Base-by-base conservation (phyloP, 1,284 basidiomycete genomes). In the Kwoniella shivajii region DNA sequence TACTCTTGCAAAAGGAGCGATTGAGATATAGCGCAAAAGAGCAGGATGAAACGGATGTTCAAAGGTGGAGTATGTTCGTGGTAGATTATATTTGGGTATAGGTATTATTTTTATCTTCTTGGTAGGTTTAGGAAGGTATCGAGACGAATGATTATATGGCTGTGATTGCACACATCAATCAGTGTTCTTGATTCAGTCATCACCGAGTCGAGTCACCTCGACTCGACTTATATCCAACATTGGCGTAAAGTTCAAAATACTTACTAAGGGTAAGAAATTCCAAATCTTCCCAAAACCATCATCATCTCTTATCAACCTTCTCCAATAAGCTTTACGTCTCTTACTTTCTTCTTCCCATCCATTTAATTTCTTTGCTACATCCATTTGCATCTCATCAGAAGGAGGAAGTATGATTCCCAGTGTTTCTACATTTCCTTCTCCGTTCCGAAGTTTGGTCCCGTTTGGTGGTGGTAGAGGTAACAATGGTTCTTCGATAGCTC, bases 21-120 rank as follows among this genome's bases (percentile, higher is more conserved):
- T 24, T 2, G 11, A 3, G 51, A 65, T 54, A 57, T 68, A 71
- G 18, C 50, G 36, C 3, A 16, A 13, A 1, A 73, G 38, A 45
- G 59, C 42, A 0, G 74, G 72, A 52, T 74, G 72, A 43, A 69
- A 68, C 0, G 69, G 69, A 44, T 71, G 67, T 5, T 48, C 6
- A 9, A 43, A 47, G 30, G 54, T 31, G 34, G 16, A 34, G 26
- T 53, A 56, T n/a, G 48, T 37, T 18, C 49, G 49, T 20, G 43
- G 44, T 9, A 58, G 51, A 11, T 57, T 53, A 47, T 61, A 60
- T 20, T 52, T 31, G 7, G 56, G 61, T 18, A 55, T 54, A 11
- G 22, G 43, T 6, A 22, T 30, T 30, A 27, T 36, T 29, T 41
- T 43, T 20, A 29, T 20, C 9, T 30, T 24, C 30, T 22, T 38